phyloP scores from a whole-genome alignment of 1,139 yeast genomes.

The Protomyces macrosporus region DNA sequence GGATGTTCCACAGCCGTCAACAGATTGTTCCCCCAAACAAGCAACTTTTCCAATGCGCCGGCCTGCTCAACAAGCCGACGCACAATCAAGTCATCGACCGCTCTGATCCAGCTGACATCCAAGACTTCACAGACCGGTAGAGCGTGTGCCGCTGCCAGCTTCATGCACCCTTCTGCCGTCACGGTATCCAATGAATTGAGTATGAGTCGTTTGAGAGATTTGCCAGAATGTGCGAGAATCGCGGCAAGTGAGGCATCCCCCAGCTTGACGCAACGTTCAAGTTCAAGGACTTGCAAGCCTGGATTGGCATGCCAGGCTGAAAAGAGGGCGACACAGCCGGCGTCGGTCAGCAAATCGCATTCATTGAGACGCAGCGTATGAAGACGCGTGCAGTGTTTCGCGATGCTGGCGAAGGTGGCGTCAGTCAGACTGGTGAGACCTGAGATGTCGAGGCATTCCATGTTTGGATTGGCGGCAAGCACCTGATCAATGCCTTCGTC shows the following conservation, averaged over 20 bases:
- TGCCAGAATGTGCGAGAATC: conserved; percentile 57
- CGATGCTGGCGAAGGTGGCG: conserved; percentile 63
- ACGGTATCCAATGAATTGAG: conserved; percentile 66
- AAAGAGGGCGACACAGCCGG: conserved; percentile 58
- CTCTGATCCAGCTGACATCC: conserved; percentile 27
- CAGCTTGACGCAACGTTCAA: conserved; percentile 61
- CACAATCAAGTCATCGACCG: conserved; percentile 25
- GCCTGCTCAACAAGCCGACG: conserved; percentile 10
- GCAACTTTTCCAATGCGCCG: conserved; percentile 15
- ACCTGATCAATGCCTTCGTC: conserved; percentile 29
- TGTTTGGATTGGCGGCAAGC: conserved; percentile 42
- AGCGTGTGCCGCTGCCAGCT: conserved; percentile 36
- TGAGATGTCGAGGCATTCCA: conserved; percentile 46
- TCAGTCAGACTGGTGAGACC: conserved; percentile 56
- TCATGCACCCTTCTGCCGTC: conserved; percentile 49
- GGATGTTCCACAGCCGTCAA: conserved; percentile 12
- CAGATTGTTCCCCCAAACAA: conserved; percentile 27
- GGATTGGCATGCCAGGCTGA: conserved; percentile 50
- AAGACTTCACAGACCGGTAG: conserved; percentile 9
- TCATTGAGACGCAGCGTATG: conserved; percentile 61
- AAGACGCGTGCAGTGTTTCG: conserved; percentile 57
- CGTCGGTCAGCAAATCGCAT: conserved; percentile 67
- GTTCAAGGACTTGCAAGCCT: conserved; percentile 57
- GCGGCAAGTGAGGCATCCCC: conserved; percentile 60
- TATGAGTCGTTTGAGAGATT: conserved; percentile 61